Percentiles rank a stretch among this genome's conserved stretches.
Evolutionary conservation across 164 flowering plant genomes (phyloP).

Genomic region (Malania oleifera): DNA sequence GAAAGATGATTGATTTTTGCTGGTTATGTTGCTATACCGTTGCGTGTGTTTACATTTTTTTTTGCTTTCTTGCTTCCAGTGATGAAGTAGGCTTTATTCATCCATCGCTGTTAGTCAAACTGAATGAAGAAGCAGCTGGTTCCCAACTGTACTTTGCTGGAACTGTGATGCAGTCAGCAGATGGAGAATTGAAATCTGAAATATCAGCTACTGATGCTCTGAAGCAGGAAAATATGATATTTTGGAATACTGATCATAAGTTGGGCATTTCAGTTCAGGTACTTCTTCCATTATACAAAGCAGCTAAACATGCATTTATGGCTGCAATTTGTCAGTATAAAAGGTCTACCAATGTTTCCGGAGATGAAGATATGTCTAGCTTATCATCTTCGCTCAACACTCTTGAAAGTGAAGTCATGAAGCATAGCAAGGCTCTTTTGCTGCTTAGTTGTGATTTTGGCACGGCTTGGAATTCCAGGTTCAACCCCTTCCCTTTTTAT

Average conservation of each 20-base stretch:
- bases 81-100: conserved; percentile 91
- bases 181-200: conserved; percentile 3
- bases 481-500: no score
- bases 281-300: conserved; percentile 49
- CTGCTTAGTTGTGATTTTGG: conserved; percentile 74
- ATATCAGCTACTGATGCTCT: conserved; percentile 4
- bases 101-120: conserved; percentile 60
- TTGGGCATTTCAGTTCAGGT: conserved; percentile 65
- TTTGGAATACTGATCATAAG: conserved; percentile 78
- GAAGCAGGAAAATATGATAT: conserved; percentile 20
- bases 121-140: conserved; percentile 33
- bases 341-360: conserved; percentile 3
- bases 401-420: conserved; percentile 59
- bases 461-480: conserved; percentile 98
- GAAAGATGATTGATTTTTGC: neutral
- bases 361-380: conserved; percentile 13
- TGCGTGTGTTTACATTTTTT: neutral
- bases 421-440: conserved; percentile 75
- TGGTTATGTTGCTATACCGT: neutral
- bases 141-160: conserved; percentile 7
- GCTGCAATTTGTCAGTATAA: conserved; percentile 29
- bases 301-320: conserved; percentile 59
- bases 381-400: conserved; percentile 10
- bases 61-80: conserved; percentile 27
- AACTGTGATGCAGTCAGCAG: conserved; percentile 1